Base-by-base conservation (phyloP, 2,329 filamentous ascomycete genomes). In the Fonsecaea monophora region DNA sequence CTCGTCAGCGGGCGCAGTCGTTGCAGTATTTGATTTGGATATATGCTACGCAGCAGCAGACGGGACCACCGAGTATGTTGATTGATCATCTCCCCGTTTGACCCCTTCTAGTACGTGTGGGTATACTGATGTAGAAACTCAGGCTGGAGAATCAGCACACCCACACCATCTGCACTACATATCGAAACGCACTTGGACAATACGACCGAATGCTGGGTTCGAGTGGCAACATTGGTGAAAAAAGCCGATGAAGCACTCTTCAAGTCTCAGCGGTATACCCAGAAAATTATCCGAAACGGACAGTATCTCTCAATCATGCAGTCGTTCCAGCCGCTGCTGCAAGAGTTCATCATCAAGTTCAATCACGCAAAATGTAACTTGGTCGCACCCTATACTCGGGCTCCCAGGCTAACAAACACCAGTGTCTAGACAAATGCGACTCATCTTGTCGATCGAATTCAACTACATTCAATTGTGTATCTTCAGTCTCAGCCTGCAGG, bases 341-440 rank as follows among this genome's bases (percentile, higher is more conserved):
- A 55, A 55, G 53, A 55, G 53, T 55, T 55, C 53, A 35, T 55
- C 30, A 55, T 55, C 53, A 55, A 55, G 15, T 55, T 55, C 53
- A 55, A 55, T 55, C 53, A 55, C 35, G 53, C 53, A 55, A 55
- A 55, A 55, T 55, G 53, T 55, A 55, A 55, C 53, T 55, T 15
- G 30, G 30, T 32, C 30, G 34, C 53, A 18, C 53, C 53, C n/a
- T 4, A 13, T 12, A 12, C 53, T n/a, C 53, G 18, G 30, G n/a
- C 25, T 30, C 25, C 35, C 53, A 9, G 35, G 53, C 53, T 55
- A 55, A 55, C 15, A 7, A 25, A 15, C 35, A 34, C 18, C 9
- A 55, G 53, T 55, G 15, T 55, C 53, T 30, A 18, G 53, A 55
- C 53, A 55, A 55, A 55, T 55, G 53, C 13, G 53, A 35, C 53